Base-by-base conservation (phyloP, 495 filamentous ascomycete genomes). In the Penicillium paradoxum region DNA sequence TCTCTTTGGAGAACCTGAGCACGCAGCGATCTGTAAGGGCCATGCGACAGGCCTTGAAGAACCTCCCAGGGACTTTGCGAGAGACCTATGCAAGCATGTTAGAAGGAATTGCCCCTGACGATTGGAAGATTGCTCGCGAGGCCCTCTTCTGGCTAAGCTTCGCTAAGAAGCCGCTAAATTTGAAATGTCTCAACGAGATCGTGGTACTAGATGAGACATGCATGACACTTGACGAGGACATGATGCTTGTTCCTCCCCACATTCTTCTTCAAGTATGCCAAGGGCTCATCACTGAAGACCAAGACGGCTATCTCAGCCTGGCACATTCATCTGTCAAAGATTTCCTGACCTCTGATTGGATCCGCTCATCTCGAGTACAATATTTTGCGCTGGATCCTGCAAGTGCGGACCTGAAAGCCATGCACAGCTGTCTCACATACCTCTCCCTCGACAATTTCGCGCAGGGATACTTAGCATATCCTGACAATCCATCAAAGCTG, bases 81-180 rank as follows among this genome's bases (percentile, higher is more conserved):
- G 60, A 64, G 19, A 60, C 52, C 8, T 64, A 61, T 15, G 60
- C 49, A 15, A 58, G 15, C 22, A 60, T 49, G 17, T 15, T 64
- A 7, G 58, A 60, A 32, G 29, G 55, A 15, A 54, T 64, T 29
- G 36, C 45, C 10, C 40, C 45, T 6, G 45, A 49, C 4, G 60
- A 64, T 37, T 32, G 45, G 44, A 36, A 34, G 0, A 34, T 60
- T 13, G 60, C 45, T 6, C 54, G 49, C 0, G 60, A 60, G 13
- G 58, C 60, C 9, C 54, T 64, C 11, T 64, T 60, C 29, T 64
- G 60, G 57, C 39, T 58, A 4, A 53, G 60, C 25, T 64, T 60
- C 17, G 48, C 37, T 0, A 54, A 53, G 33, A 17, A 40, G 34
- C 44, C 51, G 19, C 25, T 64, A 13, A 57, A 42, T 11, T 25